Evolutionary conservation across 1,284 basidiomycete genomes (phyloP).

Genomic region (Ganoderma meredithae): DNA sequence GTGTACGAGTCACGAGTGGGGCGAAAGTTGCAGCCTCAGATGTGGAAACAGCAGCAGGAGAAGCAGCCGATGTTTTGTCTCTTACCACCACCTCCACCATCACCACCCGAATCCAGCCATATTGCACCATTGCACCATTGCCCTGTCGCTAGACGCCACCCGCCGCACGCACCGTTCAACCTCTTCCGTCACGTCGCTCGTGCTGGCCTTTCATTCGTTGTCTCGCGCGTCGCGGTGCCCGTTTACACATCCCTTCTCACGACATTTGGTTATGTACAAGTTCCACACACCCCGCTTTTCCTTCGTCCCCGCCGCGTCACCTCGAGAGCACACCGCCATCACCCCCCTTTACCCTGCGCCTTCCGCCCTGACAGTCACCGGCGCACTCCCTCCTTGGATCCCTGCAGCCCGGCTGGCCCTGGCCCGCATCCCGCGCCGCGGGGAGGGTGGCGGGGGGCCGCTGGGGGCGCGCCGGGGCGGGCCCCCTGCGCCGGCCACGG

Average conservation of each 20-base stretch:
- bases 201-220: slow-evolving; percentile 12
- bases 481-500: too few relatives aligned
- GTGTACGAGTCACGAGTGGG: slow-evolving; percentile 30
- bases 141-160: background rate
- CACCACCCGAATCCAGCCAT: background rate
- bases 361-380: background rate
- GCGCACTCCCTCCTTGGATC: background rate
- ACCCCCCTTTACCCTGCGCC: background rate
- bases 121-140: too few relatives aligned
- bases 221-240: slow-evolving; percentile 5
- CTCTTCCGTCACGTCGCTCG: background rate
- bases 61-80: background rate
- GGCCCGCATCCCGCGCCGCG: background rate
- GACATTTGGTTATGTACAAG: slow-evolving; percentile 28
- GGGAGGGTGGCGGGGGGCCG: too few relatives aligned
- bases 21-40: slow-evolving; percentile 17
- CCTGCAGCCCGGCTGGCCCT: background rate
- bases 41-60: slow-evolving; percentile 20
- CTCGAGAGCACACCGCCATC: slow-evolving; percentile 15
- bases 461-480: too few relatives aligned
- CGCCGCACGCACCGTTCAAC: background rate
- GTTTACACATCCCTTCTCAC: slow-evolving; percentile 24
- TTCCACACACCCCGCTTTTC: slow-evolving; percentile 16
- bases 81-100: background rate
- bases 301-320: slow-evolving; percentile 11